Evolutionary conservation across 768 basidiomycete species (phyloP), one percentile per base, ranked within the genome.

Genomic region (Cystofilobasidium ferigula): DNA sequence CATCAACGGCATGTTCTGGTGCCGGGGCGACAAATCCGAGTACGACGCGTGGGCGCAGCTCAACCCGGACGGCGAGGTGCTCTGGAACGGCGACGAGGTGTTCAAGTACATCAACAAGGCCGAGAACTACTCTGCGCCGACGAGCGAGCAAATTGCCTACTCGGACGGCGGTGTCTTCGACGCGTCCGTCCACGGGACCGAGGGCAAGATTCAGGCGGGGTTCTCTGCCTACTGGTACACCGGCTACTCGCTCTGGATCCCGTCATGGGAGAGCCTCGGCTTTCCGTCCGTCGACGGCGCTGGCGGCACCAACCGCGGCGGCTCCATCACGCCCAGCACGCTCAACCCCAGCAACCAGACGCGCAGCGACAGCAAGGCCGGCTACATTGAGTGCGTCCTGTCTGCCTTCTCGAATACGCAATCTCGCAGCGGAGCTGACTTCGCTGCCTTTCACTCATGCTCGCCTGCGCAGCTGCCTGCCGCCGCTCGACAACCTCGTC

Each of bases 261-360:
- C 59, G 8, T 48, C 57, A 24, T 54, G 48, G 53, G 24, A 53
- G 38, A 32, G 38, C 40, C 47, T 53, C 24, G 43, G 65, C 3
- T 68, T 56, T 28, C 22, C 40, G 26, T 35, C 51, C 30, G 62
- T 63, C 64, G 65, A 71, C 48, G 59, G 42, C 8, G 32, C 59
- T 53, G 70, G 69, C n/a, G 67, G 67, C 20, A 40, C 45, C 26
- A 68, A 62, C 61, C 67, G 70, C 61, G 75, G 75, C 24, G 72
- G 70, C 24, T 70, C 81, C 72, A 79, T 86, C 72, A 79, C 83
- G 0, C 80, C 84, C 5, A 81, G 81, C 5, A 78, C 80, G 9
- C 83, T 87, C 71, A 86, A 86, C 75, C 82, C 83, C 0, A 62
- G 77, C 38, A 85, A 85, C 75, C 82, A 81, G 78, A 85, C 83